Evolutionary conservation across 805 yeast genomes (phyloP).

Genomic region (Candida endomychidarum): DNA sequence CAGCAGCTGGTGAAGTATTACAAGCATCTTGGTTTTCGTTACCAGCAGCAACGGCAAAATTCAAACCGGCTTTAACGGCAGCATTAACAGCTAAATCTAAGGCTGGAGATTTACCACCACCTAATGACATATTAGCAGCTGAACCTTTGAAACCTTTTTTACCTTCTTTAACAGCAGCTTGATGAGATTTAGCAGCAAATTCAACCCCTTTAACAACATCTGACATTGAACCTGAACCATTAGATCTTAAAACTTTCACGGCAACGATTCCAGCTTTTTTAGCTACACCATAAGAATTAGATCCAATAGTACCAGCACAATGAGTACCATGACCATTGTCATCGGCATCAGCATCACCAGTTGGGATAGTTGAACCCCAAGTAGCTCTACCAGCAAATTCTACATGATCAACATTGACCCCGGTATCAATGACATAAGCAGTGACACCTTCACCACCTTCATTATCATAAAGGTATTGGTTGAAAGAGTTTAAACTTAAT

Average conservation of each 20-base stretch:
- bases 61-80: constrained; percentile 84
- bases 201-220: constrained; percentile 85
- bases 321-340: constrained; percentile 96
- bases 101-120: constrained; percentile 89
- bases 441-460: constrained; percentile 83
- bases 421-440: constrained; percentile 87
- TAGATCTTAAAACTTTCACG: constrained; percentile 77
- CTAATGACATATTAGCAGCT: constrained; percentile 89
- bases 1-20: constrained; percentile 87
- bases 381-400: constrained; percentile 82
- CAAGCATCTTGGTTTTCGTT: constrained; percentile 94
- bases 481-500: constrained; percentile 65
- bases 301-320: constrained; percentile 94
- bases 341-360: constrained; percentile 67
- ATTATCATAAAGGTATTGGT: constrained; percentile 69
- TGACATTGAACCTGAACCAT: constrained; percentile 82
- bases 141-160: constrained; percentile 78
- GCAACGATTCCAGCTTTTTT: constrained; percentile 78
- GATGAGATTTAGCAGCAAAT: constrained; percentile 75
- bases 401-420: constrained; percentile 70
- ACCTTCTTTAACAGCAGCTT: constrained; percentile 47
- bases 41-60: constrained; percentile 96
- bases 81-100: constrained; percentile 87
- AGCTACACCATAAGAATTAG: constrained; percentile 78
- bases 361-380: constrained; percentile 84